phyloP scores from a whole-genome alignment of 495 filamentous ascomycete species.

The Amphirosellinia nigrospora region DNA sequence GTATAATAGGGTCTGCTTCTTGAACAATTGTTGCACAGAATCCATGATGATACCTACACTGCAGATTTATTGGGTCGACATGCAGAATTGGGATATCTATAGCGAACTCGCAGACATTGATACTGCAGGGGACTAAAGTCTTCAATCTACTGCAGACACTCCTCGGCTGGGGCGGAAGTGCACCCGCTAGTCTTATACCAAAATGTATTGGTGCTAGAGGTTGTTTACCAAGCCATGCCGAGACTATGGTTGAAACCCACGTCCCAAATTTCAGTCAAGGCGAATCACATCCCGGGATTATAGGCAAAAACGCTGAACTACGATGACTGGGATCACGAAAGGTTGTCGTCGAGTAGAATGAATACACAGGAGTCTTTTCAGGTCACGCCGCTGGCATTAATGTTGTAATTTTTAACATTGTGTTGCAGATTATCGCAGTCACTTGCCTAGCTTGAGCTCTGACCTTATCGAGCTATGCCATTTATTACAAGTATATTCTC shows the following conservation, averaged over 20 bases:
- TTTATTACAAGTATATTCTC: too few species aligned
- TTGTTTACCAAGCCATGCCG: neutral
- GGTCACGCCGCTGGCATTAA: neutral
- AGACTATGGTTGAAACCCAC: neutral
- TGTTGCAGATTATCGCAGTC: too few species aligned
- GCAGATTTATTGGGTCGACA: constrained; percentile 10
- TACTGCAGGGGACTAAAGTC: neutral
- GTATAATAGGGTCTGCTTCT: neutral
- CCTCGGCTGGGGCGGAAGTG: neutral
- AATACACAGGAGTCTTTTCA: neutral
- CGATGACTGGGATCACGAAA: neutral
- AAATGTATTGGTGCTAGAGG: neutral
- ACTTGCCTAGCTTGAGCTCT: neutral
- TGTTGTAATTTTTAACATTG: neutral
- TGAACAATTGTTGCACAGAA: neutral
- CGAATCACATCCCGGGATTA: neutral
- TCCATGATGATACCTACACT: too few species aligned
- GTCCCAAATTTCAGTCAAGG: neutral
- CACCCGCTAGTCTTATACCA: neutral
- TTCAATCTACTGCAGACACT: neutral
- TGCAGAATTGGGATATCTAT: constrained; percentile 4
- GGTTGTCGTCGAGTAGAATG: neutral
- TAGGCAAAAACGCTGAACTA: neutral
- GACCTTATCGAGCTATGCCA: neutral
- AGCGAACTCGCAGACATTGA: neutral